These are phyloP conservation scores for Clonostachys chloroleuca DNA, from an alignment of 2,329 filamentous ascomycete species.

Conservation along the genomic window DNA sequence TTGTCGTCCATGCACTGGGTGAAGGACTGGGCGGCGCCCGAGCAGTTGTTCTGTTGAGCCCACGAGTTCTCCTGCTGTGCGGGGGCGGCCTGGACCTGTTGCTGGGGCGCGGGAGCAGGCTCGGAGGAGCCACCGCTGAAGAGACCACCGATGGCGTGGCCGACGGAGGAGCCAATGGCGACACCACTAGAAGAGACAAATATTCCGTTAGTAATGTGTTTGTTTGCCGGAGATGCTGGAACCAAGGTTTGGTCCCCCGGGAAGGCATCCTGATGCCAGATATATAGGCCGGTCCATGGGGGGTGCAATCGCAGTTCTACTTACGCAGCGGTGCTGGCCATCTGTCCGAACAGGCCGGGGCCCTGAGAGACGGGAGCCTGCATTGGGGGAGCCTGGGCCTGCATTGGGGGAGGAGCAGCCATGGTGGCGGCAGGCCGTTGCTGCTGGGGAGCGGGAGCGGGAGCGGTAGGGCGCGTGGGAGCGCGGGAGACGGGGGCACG, in stretches of 20 bases:
- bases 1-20: conserved; percentile 97
- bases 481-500: conserved; percentile 44
- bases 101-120: conserved; percentile 38
- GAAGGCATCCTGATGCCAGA: background rate
- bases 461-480: conserved; percentile 62
- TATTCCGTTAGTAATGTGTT: background rate
- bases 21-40: conserved; percentile 77
- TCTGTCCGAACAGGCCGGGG: conserved; percentile 88
- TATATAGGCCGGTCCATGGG: background rate
- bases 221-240: background rate
- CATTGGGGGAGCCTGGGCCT: conserved; percentile 39
- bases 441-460: conserved; percentile 57
- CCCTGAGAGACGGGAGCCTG: conserved; percentile 52
- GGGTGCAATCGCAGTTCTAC: conserved; percentile 29
- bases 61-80: conserved; percentile 38
- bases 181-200: conserved; percentile 59
- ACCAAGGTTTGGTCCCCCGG: background rate
- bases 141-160: conserved; percentile 86
- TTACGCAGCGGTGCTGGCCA: conserved; percentile 97
- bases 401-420: conserved; percentile 42
- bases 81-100: conserved; percentile 32
- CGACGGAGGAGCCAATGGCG: conserved; percentile 90
- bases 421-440: conserved; percentile 68
- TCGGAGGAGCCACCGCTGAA: conserved; percentile 71
- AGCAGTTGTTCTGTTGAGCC: conserved; percentile 62